A percentile compares a stretch with the other conserved stretches of the same genome.
Conservation (phyloP, 164 flowering plant species). For the Vitis vinifera region ASM3070453v1 NC_081811.1:8205001-8205500, state of each 20-base stretch:
- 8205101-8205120: constrained; percentile 90
- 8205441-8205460: constrained; percentile 55
- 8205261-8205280: too few relatives aligned
- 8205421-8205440: constrained; percentile 52
- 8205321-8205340: constrained; percentile 55
- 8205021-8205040: constrained; percentile 96
- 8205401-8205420: constrained; percentile 33
- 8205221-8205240: too few relatives aligned
- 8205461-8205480: constrained; percentile 68
- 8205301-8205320: too few relatives aligned
- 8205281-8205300: too few relatives aligned
- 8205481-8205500: constrained; percentile 58
- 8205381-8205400: constrained; percentile 20
- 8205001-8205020: constrained; percentile 89
- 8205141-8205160: not conserved
- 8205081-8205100: constrained; percentile 70
- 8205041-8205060: constrained; percentile 99
- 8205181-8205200: too few relatives aligned
- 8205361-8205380: constrained; percentile 36
- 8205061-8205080: constrained; percentile 79
- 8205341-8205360: constrained; percentile 60
- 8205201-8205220: too few relatives aligned
- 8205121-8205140: constrained; percentile 10
- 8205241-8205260: too few relatives aligned
- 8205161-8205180: not conserved